These are phyloP conservation scores for Datura wrightii DNA, from an alignment of 257 asterid genomes.

Conservation along the genomic window DNA sequence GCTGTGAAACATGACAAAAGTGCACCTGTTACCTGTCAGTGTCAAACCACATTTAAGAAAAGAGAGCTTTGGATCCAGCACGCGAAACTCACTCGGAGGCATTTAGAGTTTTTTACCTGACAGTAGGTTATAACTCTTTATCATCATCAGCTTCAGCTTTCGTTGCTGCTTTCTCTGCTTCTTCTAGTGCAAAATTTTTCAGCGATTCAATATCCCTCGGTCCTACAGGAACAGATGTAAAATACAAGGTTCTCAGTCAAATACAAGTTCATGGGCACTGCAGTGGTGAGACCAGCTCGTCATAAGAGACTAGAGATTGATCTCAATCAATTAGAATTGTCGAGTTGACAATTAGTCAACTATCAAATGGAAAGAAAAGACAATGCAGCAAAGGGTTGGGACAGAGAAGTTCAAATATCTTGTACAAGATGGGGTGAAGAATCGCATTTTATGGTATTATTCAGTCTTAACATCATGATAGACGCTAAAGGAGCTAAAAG, in stretches of 20 bases:
- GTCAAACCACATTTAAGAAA: not conserved
- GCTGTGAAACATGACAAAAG: not conserved
- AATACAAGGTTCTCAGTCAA: conserved; percentile 21
- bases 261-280: not conserved
- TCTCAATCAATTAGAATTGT: not conserved
- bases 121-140: conserved; percentile 56
- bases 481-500: not conserved
- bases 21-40: conserved; percentile 5
- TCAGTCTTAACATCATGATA: not conserved
- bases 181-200: conserved; percentile 68
- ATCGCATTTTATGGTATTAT: not conserved
- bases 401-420: not conserved
- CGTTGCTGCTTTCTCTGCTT: conserved; percentile 69
- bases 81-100: not conserved
- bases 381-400: not conserved
- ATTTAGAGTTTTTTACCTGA: conserved; percentile 36
- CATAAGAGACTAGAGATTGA: not conserved
- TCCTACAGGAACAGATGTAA: conserved; percentile 46
- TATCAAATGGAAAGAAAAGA: not conserved
- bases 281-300: not conserved
- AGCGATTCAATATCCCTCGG: conserved; percentile 70
- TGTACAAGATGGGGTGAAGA: not conserved
- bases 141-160: conserved; percentile 57
- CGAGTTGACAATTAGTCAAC: not conserved
- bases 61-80: too few relatives aligned